phyloP scores from a whole-genome alignment of 768 basidiomycete species.

The Mycena indigotica region DNA sequence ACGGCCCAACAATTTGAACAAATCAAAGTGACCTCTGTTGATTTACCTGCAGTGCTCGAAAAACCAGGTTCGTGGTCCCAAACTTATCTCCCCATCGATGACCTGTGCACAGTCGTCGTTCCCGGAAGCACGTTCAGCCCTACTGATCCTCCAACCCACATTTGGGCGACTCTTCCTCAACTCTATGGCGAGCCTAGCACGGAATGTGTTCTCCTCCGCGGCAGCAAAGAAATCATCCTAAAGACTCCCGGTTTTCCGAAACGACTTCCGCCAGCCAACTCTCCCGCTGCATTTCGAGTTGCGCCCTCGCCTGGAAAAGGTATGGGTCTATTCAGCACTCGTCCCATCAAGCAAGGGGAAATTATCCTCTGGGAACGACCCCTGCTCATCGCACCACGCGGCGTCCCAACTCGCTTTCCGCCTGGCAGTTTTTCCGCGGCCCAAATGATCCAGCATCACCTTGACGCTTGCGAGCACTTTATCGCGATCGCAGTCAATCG shows the following conservation, averaged over 20 bases:
- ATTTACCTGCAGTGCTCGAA: too few species aligned
- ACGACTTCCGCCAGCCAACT: not conserved
- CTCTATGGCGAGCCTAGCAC: not conserved
- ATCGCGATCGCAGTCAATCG: slow-evolving; percentile 17
- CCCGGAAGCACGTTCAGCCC: too few species aligned
- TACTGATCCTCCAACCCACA: too few species aligned
- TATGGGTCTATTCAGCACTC: not conserved
- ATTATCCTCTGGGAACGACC: not conserved
- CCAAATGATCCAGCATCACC: not conserved
- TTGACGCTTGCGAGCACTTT: slow-evolving; percentile 26
- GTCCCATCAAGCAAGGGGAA: not conserved
- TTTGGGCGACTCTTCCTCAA: too few species aligned
- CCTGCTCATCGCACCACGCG: not conserved
- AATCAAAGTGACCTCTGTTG: too few species aligned
- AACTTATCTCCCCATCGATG: too few species aligned
- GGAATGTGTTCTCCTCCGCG: not conserved
- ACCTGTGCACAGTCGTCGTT: too few species aligned
- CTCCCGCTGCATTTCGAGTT: not conserved
- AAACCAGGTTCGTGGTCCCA: too few species aligned
- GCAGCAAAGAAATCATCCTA: not conserved
- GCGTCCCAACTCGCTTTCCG: not conserved
- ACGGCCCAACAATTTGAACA: too few species aligned
- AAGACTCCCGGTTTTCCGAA: not conserved
- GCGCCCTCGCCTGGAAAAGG: not conserved
- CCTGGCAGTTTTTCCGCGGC: not conserved